Evolutionary conservation across 192 early-diverging fungal genomes (phyloP).

Genomic region (Entomortierella lignicola): DNA sequence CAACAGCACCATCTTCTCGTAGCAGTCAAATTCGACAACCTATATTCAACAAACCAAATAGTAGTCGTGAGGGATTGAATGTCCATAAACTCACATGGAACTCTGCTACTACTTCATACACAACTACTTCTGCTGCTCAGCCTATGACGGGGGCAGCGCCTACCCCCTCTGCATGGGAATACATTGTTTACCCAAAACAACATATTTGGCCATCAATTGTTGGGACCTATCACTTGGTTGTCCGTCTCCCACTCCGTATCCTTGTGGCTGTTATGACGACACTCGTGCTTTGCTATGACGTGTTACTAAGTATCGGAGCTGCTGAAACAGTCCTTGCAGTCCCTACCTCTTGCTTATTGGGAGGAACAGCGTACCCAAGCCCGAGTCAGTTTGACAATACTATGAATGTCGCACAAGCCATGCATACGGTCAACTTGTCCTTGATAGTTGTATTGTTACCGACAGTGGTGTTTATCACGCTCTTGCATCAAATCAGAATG

Average conservation of each 20-base stretch:
- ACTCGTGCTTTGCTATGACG: slow-evolving; percentile 45
- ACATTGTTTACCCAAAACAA: slow-evolving; percentile 37
- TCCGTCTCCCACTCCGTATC: slow-evolving; percentile 43
- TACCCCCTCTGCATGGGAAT: slow-evolving; percentile 46
- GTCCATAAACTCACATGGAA: slow-evolving; percentile 48
- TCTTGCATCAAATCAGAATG: slow-evolving; percentile 47
- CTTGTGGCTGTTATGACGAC: slow-evolving; percentile 46
- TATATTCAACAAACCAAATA: slow-evolving; percentile 13
- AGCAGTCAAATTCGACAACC: slow-evolving; percentile 13
- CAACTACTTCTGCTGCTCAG: slow-evolving; percentile 34
- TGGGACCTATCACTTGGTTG: slow-evolving; percentile 35
- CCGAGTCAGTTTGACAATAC: slow-evolving; percentile 47
- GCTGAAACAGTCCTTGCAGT: slow-evolving; percentile 41
- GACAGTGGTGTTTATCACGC: slow-evolving; percentile 31
- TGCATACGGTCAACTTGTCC: slow-evolving; percentile 51
- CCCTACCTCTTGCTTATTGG: slow-evolving; percentile 39
- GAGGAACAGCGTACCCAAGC: slow-evolving; percentile 40
- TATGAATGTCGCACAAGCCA: slow-evolving; percentile 52
- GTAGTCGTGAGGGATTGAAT: slow-evolving; percentile 6
- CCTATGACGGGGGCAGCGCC: slow-evolving; percentile 46
- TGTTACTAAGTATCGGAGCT: slow-evolving; percentile 39
- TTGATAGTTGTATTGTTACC: slow-evolving; percentile 39
- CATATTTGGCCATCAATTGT: slow-evolving; percentile 37
- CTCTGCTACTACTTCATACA: slow-evolving; percentile 49
- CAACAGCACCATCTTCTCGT: slow-evolving; percentile 5